These are phyloP conservation scores for Citrullus amarus DNA, from an alignment of 306 rosid species.

Conservation along the genomic window DNA sequence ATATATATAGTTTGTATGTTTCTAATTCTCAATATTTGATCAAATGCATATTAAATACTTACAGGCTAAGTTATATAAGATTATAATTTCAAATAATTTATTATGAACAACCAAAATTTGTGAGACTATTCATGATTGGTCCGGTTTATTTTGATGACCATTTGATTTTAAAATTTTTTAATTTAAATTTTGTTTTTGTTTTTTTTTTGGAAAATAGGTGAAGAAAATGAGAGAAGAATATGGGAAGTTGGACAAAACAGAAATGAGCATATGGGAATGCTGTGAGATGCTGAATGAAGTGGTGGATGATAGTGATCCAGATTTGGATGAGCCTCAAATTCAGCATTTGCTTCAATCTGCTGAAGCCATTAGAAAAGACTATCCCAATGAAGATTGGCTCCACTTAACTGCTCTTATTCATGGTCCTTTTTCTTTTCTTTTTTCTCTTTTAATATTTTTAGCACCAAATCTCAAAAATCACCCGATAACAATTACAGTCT, in stretches of 20 bases:
- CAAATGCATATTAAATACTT: too few species aligned
- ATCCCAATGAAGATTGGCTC: constrained; percentile 43
- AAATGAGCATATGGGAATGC: constrained; percentile 66
- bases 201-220: constrained; percentile 12
- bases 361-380: constrained; percentile 47
- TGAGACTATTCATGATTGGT: too few species aligned
- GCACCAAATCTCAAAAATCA: too few species aligned
- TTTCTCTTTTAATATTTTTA: not conserved
- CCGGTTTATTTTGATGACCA: too few species aligned
- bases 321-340: constrained; percentile 61
- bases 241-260: constrained; percentile 27
- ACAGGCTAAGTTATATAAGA: too few species aligned
- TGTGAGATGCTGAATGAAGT: constrained; percentile 47
- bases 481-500: too few species aligned
- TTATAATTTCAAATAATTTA: too few species aligned
- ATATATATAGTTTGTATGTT: too few species aligned
- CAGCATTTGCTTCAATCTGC: constrained; percentile 47
- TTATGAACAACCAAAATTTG: too few species aligned
- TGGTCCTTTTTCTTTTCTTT: constrained; percentile 10
- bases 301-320: constrained; percentile 56
- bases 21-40: too few species aligned
- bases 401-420: constrained; percentile 65
- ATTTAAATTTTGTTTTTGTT: too few species aligned
- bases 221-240: constrained; percentile 41
- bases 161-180: too few species aligned